Evolutionary conservation across 805 yeast species (phyloP).

Genomic region (Kodamaea kaohsiungensis): DNA sequence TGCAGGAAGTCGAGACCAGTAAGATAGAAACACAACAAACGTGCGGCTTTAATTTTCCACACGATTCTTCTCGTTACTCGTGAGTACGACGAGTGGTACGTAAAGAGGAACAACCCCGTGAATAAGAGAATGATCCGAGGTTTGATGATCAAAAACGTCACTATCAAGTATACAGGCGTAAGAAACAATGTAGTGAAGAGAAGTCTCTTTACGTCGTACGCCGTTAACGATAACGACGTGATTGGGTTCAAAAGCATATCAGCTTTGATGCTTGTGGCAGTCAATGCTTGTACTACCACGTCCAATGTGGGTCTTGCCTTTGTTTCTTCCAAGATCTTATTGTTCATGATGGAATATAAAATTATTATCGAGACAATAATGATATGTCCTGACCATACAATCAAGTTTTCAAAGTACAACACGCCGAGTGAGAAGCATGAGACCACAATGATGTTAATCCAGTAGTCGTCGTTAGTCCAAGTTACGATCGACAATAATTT

Average conservation of each 20-base stretch:
- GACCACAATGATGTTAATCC: conserved; percentile 68
- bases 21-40: conserved; percentile 73
- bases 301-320: conserved; percentile 78
- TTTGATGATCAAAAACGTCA: conserved; percentile 65
- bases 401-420: conserved; percentile 74
- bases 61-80: conserved; percentile 78
- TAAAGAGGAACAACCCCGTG: conserved; percentile 60
- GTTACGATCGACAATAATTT: conserved; percentile 71
- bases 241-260: conserved; percentile 82
- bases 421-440: conserved; percentile 57
- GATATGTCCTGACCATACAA: conserved; percentile 82
- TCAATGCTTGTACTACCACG: conserved; percentile 75
- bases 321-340: conserved; percentile 57
- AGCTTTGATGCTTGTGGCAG: conserved; percentile 71
- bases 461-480: conserved; percentile 87
- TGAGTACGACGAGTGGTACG: conserved; percentile 87
- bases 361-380: conserved; percentile 62
- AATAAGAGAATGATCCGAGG: conserved; percentile 67
- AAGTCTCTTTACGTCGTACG: conserved; percentile 76
- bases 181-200: conserved; percentile 81
- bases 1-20: conserved; percentile 80
- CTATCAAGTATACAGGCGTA: conserved; percentile 79
- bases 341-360: conserved; percentile 59
- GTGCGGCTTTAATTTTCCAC: conserved; percentile 77
- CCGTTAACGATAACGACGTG: conserved; percentile 67